These are phyloP conservation scores for Magnolia officinalis DNA, from an alignment of 164 flowering plant genomes.

Conservation along the genomic window DNA sequence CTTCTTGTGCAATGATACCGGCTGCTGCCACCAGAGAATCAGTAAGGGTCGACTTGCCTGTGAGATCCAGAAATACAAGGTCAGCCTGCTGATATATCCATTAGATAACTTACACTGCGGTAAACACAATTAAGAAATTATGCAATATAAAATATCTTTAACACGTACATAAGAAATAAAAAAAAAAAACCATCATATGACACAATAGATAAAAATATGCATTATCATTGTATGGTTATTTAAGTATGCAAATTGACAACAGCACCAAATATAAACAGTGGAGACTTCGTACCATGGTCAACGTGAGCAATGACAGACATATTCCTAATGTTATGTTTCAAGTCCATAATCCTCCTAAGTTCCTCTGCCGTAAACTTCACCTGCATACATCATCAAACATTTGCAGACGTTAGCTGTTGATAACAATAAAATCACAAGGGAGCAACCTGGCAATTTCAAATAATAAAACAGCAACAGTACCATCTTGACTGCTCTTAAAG, in stretches of 20 bases:
- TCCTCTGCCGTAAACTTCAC: constrained; percentile 34
- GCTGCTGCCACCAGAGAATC: constrained; percentile 47
- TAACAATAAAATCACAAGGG: not conserved
- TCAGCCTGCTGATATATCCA: not conserved
- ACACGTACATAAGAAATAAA: too few species aligned
- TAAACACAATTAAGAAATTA: not conserved
- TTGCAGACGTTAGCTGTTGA: not conserved
- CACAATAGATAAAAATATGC: not conserved
- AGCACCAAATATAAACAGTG: not conserved
- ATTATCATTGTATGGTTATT: not conserved
- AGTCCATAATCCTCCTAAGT: constrained; percentile 33
- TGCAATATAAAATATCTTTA: not conserved
- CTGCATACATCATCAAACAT: constrained; percentile 11
- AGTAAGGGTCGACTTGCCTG: constrained; percentile 61
- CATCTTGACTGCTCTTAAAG: constrained; percentile 8
- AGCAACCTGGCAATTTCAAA: not conserved
- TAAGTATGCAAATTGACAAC: not conserved
- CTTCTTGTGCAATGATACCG: constrained; percentile 58
- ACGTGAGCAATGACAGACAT: constrained; percentile 34
- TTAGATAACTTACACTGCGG: not conserved
- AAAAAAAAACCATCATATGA: too few species aligned
- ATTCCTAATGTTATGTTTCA: constrained; percentile 28
- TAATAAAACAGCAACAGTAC: constrained; percentile 1
- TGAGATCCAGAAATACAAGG: not conserved
- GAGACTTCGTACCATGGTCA: constrained; percentile 18